phyloP scores from a whole-genome alignment of 2,329 filamentous ascomycete species.

The Fonsecaea erecta region DNA sequence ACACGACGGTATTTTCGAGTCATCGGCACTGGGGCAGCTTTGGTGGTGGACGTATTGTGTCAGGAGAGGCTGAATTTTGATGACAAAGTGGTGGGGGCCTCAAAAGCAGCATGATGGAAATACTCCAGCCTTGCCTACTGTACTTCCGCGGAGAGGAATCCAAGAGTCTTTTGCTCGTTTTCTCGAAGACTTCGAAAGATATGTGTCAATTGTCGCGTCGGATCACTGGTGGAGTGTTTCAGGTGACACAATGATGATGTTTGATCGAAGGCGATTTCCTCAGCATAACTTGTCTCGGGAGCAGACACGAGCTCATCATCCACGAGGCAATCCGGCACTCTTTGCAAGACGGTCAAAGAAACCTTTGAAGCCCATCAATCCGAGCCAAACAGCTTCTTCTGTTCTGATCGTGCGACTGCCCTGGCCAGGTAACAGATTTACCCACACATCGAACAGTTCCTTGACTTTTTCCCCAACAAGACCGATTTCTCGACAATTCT shows the following conservation, averaged over 20 bases:
- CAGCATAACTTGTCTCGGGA: neutral
- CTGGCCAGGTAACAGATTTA: conserved; percentile 79
- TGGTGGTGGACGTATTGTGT: neutral
- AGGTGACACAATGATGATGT: neutral
- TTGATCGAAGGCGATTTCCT: neutral
- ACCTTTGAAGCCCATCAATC: conserved; percentile 67
- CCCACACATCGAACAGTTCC: conserved; percentile 81
- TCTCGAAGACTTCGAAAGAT: neutral
- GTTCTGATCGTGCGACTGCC: conserved; percentile 82
- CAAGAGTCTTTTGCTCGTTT: neutral
- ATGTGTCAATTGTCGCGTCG: neutral
- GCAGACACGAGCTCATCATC: neutral
- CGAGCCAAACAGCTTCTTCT: conserved; percentile 81
- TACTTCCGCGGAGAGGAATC: neutral
- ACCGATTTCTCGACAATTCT: conserved; percentile 63
- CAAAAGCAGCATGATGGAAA: neutral
- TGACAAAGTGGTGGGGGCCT: neutral
- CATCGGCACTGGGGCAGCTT: neutral
- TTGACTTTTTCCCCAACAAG: conserved; percentile 67
- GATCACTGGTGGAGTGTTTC: neutral
- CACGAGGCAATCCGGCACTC: neutral
- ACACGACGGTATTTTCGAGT: neutral
- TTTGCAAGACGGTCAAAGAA: conserved; percentile 19
- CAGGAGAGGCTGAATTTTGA: neutral
- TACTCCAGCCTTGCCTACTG: neutral